Evolutionary conservation across 2,329 filamentous ascomycete genomes (phyloP).

Genomic region (Albophoma yamanashiensis): DNA sequence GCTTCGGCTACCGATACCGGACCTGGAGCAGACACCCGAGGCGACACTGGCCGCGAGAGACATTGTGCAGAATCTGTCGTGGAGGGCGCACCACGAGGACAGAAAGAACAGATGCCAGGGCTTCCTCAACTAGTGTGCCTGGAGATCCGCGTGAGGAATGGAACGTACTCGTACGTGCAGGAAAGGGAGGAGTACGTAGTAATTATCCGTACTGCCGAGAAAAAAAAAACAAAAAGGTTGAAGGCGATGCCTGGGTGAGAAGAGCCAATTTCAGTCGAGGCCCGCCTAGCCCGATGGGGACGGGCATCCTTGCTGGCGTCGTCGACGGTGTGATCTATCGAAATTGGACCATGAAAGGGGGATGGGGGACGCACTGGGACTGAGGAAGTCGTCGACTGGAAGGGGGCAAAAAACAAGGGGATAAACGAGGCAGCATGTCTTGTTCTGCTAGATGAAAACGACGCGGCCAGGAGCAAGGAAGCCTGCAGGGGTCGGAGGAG

Average conservation of each 20-base stretch:
- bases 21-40: not conserved
- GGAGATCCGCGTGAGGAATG: not conserved
- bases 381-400: not conserved
- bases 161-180: not conserved
- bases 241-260: not conserved
- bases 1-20: not conserved
- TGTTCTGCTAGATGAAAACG: not conserved
- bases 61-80: not conserved
- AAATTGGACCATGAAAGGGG: not conserved
- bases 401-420: not conserved
- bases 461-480: not conserved
- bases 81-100: not conserved
- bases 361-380: not conserved
- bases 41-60: not conserved
- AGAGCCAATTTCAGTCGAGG: not conserved
- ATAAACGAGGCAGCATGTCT: not conserved
- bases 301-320: conserved; percentile 1
- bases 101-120: not conserved
- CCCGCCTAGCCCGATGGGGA: not conserved
- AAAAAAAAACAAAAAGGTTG: not conserved
- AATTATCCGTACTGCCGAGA: too few relatives aligned
- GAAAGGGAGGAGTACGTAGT: not conserved
- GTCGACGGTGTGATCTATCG: not conserved
- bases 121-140: not conserved
- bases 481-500: not conserved